phyloP scores from a whole-genome alignment of 83 land plant species.

The Picea abies region DNA sequence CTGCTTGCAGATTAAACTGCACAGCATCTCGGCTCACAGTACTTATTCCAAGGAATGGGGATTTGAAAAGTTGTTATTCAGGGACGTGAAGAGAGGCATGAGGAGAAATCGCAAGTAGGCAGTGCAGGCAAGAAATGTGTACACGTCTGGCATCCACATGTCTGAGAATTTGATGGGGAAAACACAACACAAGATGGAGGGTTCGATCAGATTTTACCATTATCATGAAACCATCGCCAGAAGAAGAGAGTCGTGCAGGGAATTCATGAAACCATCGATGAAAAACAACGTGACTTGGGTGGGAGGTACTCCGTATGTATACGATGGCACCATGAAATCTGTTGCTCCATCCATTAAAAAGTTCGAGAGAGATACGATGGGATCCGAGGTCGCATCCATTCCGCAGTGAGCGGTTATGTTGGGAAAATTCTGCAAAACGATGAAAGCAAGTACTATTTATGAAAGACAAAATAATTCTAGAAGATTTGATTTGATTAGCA shows the following conservation, averaged over 20 bases:
- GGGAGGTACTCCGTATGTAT: conserved; percentile 36
- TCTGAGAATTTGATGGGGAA: conserved; percentile 60
- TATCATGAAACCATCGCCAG: conserved; percentile 68
- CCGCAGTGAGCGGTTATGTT: conserved; percentile 18
- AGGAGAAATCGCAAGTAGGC: conserved; percentile 81
- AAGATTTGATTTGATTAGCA: too few relatives aligned
- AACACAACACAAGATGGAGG: conserved; percentile 43
- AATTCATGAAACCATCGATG: conserved; percentile 35
- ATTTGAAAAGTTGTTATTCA: conserved; percentile 29
- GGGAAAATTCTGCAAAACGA: too few relatives aligned
- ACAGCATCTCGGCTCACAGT: too few relatives aligned
- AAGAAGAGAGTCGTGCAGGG: conserved; percentile 62
- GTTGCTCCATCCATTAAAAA: conserved; percentile 38
- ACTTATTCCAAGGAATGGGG: too few relatives aligned
- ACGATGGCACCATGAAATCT: conserved; percentile 45
- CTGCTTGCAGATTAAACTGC: too few relatives aligned
- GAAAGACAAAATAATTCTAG: too few relatives aligned
- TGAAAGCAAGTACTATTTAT: too few relatives aligned
- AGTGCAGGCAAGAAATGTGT: conserved; percentile 66
- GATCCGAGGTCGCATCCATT: conserved; percentile 30
- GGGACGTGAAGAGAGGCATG: conserved; percentile 54
- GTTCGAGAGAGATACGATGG: conserved; percentile 55
- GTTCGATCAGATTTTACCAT: conserved; percentile 67
- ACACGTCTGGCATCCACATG: conserved; percentile 84
- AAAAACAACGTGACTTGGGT: neutral